Evolutionary conservation across 1,284 basidiomycete genomes (phyloP), one percentile per base, ranked within the genome.

Genomic region (Trichosporon ovoides): DNA sequence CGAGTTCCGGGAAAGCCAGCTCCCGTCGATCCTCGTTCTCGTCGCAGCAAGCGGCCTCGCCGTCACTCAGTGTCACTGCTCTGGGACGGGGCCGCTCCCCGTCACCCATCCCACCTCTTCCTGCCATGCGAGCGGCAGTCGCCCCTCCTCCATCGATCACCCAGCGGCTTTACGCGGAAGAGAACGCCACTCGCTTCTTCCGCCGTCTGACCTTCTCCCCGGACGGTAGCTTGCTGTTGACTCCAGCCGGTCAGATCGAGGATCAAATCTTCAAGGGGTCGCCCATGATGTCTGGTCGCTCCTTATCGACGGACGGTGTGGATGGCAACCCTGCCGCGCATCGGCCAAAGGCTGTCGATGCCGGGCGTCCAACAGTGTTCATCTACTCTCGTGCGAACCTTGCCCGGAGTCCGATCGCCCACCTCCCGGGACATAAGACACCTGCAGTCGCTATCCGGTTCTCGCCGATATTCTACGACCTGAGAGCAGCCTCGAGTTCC

Each of bases 321-420:
- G 61, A 65, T 75, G 48, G 53, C 14, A 60, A 72, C 79, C 83
- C 56, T 19, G 49, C 55, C 37, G 54, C 50, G 5, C 31, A 46
- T 22, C 62, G 60, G n/a, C 62, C 57, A 1, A 61, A 63, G 14
- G 62, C 62, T 19, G 77, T 59, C 63, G 43, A 78, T 64, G 24
- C 86, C 82, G 36, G 89, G 10, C 80, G 78, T 64, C 81, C 81
- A 13, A 82, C 92, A 0, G 95, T 98, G 16, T 98, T 90, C 79
- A 89, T 98, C 67, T 98, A 98, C 78, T 91, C 91, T 4, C 84
- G 95, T 34, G 91, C 89, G 19, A 97, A 95, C 76, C 89, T 98
- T 74, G 86, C 89, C 1, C 83, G 89, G 49, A 86, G 89, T 0
- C 95, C 96, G 0, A 86, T 98, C 57, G 95, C 93, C 3, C 91